Evolutionary conservation across 192 early-diverging fungal genomes (phyloP), one percentile per base, ranked within the genome.

Genomic region (Thamnidium elegans): DNA sequence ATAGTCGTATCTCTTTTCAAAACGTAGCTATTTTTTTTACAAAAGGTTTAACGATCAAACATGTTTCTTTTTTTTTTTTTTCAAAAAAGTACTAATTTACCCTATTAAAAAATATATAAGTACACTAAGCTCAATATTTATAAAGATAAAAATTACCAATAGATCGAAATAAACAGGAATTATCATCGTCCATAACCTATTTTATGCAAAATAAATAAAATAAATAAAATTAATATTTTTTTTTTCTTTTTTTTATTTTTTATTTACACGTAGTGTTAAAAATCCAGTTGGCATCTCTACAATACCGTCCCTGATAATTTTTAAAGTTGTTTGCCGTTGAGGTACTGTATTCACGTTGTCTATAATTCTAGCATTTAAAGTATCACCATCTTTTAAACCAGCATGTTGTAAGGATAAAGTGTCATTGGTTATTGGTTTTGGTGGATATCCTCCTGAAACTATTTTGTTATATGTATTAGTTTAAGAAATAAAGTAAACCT

Each of bases 121-220:
- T 30, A 43, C 4, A 34, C 42, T 9, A 17, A 15, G 19, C 23
- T 20, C n/a, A 1, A 11, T n/a, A n/a, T 0, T 36, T 14, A 7
- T 58, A 43, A 10, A 30, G 14, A 20, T 44, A 8, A 2, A 26
- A 5, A 30, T 74, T 62, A 65, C 82, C 85, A 39, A 90, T 77
- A 3, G 85, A 78, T 63, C 83, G 80, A 63, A 90, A 90, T n/a
- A 90, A 71, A 55, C 88, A 90, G 34, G 79, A 81, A 63, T 90
- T 90, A 69, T 90, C 88, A 66, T 90, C 87, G 26, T 77, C 73
- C 74, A 87, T 84, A 65, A 80, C 78, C 75, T 82, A 64, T 7
- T n/a, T n/a, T 11, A 15, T 47, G 3, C 2, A 15, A 47, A 15
- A n/a, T n/a, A n/a, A n/a, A n/a, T n/a, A n/a, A n/a, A n/a, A n/a